Percentiles rank a stretch among this genome's conserved stretches.
Conservation (phyloP, 805 yeast species). For the fission yeast (Schizosaccharomyces pombe) region DNA sequence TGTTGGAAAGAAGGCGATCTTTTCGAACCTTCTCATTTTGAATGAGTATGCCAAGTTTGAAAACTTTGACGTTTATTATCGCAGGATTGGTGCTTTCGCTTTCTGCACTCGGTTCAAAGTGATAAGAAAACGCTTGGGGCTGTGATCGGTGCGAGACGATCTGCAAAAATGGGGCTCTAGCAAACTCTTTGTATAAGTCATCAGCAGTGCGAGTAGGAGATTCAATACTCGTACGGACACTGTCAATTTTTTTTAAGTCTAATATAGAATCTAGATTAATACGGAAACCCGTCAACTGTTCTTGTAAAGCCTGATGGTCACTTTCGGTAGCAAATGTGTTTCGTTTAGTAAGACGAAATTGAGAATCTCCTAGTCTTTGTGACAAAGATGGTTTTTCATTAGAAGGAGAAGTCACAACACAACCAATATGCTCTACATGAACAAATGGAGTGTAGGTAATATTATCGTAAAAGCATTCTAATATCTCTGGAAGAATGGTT, state of each 20-base stretch:
- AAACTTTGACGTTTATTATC: slow-evolving; percentile 17
- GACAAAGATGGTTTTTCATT: not conserved
- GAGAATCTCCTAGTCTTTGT: not conserved
- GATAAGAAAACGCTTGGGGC: slow-evolving; percentile 16
- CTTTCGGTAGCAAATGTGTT: not conserved
- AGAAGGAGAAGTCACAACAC: not conserved
- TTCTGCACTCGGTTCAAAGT: slow-evolving; percentile 11
- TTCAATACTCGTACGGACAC: not conserved
- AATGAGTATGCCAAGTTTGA: slow-evolving; percentile 18
- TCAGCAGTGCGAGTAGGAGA: slow-evolving; percentile 10
- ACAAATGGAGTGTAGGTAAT: slow-evolving; percentile 36
- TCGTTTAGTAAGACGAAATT: not conserved
- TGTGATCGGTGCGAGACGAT: slow-evolving; percentile 18
- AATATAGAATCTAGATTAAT: not conserved
- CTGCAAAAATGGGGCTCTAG: slow-evolving; percentile 16
- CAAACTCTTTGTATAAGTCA: slow-evolving; percentile 13
- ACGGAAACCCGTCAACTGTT: not conserved
- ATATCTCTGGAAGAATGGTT: slow-evolving; percentile 17
- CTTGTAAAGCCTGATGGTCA: not conserved
- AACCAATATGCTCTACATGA: slow-evolving; percentile 11
- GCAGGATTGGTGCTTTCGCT: slow-evolving; percentile 16
- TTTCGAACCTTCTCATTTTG: slow-evolving; percentile 16
- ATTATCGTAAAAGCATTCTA: slow-evolving; percentile 41
- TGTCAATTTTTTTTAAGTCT: not conserved
- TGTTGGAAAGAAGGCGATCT: slow-evolving; percentile 15